A percentile compares a stretch with the other conserved stretches of the same genome.
Evolutionary conservation across 2,329 filamentous ascomycete genomes (phyloP).

Genomic region (Beauveria pseudobassiana): DNA sequence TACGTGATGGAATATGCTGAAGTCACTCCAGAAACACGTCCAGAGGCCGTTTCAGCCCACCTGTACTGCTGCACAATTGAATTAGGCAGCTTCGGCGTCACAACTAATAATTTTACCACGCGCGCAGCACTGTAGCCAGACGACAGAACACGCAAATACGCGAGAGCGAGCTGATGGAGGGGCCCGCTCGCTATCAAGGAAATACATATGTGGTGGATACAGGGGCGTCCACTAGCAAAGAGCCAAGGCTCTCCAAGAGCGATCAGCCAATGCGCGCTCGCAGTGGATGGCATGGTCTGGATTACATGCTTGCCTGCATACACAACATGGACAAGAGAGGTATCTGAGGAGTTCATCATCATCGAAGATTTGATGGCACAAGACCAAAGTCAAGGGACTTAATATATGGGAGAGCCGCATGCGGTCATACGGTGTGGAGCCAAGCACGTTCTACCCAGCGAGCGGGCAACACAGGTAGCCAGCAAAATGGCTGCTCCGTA

Average conservation of each 20-base stretch:
- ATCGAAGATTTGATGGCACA: too few species aligned
- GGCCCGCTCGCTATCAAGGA: slow-evolving; percentile 1
- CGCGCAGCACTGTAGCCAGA: not conserved
- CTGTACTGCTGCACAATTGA: not conserved
- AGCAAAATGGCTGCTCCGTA: too few species aligned
- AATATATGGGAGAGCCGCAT: too few species aligned
- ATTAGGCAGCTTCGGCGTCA: not conserved
- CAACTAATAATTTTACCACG: not conserved
- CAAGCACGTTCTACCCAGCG: too few species aligned
- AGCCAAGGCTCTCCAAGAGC: not conserved
- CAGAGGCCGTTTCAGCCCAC: not conserved
- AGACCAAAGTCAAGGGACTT: too few species aligned
- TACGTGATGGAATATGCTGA: not conserved
- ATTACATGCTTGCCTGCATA: too few species aligned
- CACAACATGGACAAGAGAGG: too few species aligned
- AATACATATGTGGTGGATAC: not conserved
- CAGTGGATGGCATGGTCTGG: not conserved
- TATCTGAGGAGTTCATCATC: too few species aligned
- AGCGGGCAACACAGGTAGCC: too few species aligned
- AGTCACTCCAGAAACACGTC: not conserved
- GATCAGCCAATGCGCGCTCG: not conserved
- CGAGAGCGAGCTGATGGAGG: not conserved
- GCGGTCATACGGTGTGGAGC: too few species aligned
- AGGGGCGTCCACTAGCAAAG: slow-evolving; percentile 1
- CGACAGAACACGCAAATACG: not conserved